Conservation (phyloP, 257 asterid genomes). For the Lycium ferocissimum region DNA sequence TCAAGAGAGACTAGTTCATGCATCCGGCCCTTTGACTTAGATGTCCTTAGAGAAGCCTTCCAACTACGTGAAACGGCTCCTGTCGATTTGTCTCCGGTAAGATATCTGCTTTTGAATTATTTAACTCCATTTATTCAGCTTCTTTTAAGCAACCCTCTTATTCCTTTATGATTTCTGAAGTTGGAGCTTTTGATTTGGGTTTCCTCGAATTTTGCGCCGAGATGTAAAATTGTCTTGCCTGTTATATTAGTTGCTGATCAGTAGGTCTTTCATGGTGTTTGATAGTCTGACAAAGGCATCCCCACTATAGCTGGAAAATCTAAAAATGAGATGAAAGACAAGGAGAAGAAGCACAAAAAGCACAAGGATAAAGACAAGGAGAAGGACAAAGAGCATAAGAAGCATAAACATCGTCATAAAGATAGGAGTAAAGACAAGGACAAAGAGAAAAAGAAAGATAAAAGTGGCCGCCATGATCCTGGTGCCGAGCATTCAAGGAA, state of each 20-base stretch:
- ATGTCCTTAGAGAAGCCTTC: constrained; percentile 80
- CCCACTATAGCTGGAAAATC: constrained; percentile 87
- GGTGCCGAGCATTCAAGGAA: constrained; percentile 84
- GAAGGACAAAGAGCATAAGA: constrained; percentile 86
- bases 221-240: constrained; percentile 9
- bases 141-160: neutral
- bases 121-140: constrained; percentile 16
- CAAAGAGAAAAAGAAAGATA: constrained; percentile 92
- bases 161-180: neutral
- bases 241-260: constrained; percentile 35
- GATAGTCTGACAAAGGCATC: constrained; percentile 88
- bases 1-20: constrained; percentile 68
- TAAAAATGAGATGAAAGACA: constrained; percentile 79
- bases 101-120: constrained; percentile 43
- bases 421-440: constrained; percentile 95
- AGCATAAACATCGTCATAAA: constrained; percentile 95
- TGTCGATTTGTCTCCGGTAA: constrained; percentile 77
- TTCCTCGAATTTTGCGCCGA: constrained; percentile 16
- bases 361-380: constrained; percentile 74
- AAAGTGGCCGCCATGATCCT: constrained; percentile 79
- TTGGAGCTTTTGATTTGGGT: neutral
- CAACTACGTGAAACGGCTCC: constrained; percentile 85
- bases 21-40: constrained; percentile 82
- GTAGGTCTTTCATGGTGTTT: constrained; percentile 38
- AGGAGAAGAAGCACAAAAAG: constrained; percentile 93